Conservation (phyloP, 2,329 filamentous ascomycete species). For the Aphanoascus verrucosus region DNA sequence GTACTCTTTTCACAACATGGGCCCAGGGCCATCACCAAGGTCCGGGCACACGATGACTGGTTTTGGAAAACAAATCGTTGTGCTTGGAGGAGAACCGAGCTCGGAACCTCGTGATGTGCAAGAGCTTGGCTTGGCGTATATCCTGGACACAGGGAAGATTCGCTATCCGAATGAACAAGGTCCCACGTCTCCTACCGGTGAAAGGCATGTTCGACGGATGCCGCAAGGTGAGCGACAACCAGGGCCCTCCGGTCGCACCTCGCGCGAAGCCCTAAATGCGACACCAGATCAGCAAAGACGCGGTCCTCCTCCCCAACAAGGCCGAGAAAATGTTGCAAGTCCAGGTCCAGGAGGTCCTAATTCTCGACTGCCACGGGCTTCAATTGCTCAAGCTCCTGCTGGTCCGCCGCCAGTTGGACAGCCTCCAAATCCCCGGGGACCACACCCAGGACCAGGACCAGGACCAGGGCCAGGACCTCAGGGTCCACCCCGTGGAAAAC, state of each 20-base stretch:
- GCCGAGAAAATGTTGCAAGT: slow-evolving; percentile 34
- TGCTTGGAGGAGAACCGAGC: slow-evolving; percentile 88
- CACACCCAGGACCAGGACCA: no score
- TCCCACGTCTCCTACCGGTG: slow-evolving; percentile 30
- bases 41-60: slow-evolving; percentile 98
- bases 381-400: slow-evolving; percentile 48
- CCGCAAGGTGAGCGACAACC: slow-evolving; percentile 33
- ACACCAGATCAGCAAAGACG: slow-evolving; percentile 30
- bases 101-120: slow-evolving; percentile 68
- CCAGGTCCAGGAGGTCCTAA: slow-evolving; percentile 25
- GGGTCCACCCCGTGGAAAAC: slow-evolving; percentile 21
- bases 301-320: slow-evolving; percentile 26
- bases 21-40: slow-evolving; percentile 80
- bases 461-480: slow-evolving; percentile 31
- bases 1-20: slow-evolving; percentile 99
- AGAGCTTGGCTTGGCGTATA: slow-evolving; percentile 79
- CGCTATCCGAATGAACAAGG: slow-evolving; percentile 73
- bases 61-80: slow-evolving; percentile 82
- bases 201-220: slow-evolving; percentile 34
- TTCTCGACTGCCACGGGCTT: slow-evolving; percentile 51
- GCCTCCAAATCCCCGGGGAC: slow-evolving; percentile 47
- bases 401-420: slow-evolving; percentile 57
- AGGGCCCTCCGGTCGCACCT: slow-evolving; percentile 32
- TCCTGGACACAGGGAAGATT: slow-evolving; percentile 91
- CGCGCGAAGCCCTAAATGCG: slow-evolving; percentile 33